Evolutionary conservation across 164 flowering plant species (phyloP).

Genomic region (Stephania yunnanensis): DNA sequence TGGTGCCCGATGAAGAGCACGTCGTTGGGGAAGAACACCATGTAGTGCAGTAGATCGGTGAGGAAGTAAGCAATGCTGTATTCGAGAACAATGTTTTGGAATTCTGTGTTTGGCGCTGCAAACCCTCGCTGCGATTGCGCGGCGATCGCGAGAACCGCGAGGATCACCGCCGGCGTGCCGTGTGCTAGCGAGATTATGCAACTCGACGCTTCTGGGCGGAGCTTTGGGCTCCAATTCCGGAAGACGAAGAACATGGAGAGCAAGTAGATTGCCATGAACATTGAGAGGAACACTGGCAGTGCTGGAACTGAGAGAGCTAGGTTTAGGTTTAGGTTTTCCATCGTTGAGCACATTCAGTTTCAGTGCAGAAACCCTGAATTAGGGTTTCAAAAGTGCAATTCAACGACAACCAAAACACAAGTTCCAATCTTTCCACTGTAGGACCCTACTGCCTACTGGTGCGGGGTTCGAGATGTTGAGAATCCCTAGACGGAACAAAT

Average conservation of each 20-base stretch:
- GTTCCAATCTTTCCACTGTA: neutral
- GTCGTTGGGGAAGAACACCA: slow-evolving; percentile 61
- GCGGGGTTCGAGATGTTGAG: too few species aligned
- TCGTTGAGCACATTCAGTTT: neutral
- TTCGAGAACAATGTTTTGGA: slow-evolving; percentile 56
- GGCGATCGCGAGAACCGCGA: slow-evolving; percentile 37
- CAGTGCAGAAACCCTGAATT: neutral
- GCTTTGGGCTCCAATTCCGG: slow-evolving; percentile 49
- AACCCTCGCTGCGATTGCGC: slow-evolving; percentile 28
- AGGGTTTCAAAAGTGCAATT: neutral
- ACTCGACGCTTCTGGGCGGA: slow-evolving; percentile 71
- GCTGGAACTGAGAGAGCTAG: slow-evolving; percentile 13
- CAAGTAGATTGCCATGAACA: slow-evolving; percentile 47
- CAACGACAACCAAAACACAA: neutral
- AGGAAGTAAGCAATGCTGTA: slow-evolving; percentile 77
- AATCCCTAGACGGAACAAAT: too few species aligned
- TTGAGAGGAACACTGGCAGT: slow-evolving; percentile 42
- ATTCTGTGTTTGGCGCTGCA: slow-evolving; percentile 48
- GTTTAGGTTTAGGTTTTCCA: slow-evolving; percentile 27
- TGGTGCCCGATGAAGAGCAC: slow-evolving; percentile 85
- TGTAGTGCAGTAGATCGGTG: slow-evolving; percentile 64
- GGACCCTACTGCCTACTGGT: too few species aligned
- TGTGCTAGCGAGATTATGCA: slow-evolving; percentile 74
- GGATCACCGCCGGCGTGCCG: slow-evolving; percentile 80
- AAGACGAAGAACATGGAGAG: slow-evolving; percentile 48